Evolutionary conservation across 805 yeast genomes (phyloP).

Genomic region (Pichia kluyveri): DNA sequence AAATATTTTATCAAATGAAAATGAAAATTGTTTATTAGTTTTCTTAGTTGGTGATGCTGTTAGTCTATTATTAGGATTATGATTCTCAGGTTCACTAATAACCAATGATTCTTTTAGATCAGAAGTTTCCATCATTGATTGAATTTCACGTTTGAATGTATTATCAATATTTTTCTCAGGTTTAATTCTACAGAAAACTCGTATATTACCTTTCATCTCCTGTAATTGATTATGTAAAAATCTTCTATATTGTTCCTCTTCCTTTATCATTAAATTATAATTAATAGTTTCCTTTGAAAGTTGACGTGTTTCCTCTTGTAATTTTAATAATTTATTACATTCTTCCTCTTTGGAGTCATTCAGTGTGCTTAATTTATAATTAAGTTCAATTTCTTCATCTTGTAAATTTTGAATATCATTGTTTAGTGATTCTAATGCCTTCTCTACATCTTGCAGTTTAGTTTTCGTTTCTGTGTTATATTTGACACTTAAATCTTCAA

Average conservation of each 20-base stretch:
- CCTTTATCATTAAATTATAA: constrained; percentile 22
- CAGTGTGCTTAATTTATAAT: not conserved
- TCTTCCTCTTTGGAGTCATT: constrained; percentile 8
- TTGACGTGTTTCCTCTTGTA: constrained; percentile 13
- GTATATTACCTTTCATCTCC: constrained; percentile 82
- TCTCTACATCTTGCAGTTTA: not conserved
- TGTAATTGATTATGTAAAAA: constrained; percentile 65
- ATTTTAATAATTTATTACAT: not conserved
- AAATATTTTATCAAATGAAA: constrained; percentile 76
- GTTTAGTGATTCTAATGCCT: constrained; percentile 6
- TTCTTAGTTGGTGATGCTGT: constrained; percentile 10
- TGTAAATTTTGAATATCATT: not conserved
- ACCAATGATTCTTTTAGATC: constrained; percentile 24
- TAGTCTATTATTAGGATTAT: not conserved
- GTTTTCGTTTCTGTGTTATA: constrained; percentile 2
- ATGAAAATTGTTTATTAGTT: constrained; percentile 25
- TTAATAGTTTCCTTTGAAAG: constrained; percentile 17
- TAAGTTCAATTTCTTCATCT: not conserved
- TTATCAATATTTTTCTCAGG: constrained; percentile 32
- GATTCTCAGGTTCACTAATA: constrained; percentile 17
- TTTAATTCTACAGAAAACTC: constrained; percentile 82
- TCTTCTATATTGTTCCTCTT: constrained; percentile 37
- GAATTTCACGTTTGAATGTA: constrained; percentile 9
- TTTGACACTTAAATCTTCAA: not conserved
- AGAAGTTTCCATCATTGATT: constrained; percentile 10